Conservation (phyloP, 2,329 filamentous ascomycete genomes). For the Aspergillus tamarii region DNA sequence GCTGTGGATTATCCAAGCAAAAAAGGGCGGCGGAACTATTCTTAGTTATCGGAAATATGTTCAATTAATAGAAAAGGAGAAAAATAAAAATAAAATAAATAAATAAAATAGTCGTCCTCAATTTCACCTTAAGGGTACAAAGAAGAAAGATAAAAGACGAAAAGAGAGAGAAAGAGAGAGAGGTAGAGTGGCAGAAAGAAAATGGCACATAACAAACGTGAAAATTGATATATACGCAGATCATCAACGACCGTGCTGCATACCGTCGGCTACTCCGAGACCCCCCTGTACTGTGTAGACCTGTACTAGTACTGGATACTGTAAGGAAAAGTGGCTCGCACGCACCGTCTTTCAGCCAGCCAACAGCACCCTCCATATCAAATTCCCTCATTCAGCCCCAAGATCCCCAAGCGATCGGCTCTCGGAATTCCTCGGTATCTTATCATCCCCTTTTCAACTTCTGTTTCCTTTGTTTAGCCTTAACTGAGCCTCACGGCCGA, state of each 20-base stretch:
- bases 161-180: too few relatives aligned
- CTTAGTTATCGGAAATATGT: not conserved
- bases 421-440: not conserved
- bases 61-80: not conserved
- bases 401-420: not conserved
- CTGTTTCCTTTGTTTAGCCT: not conserved
- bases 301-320: too few relatives aligned
- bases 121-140: not conserved
- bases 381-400: not conserved
- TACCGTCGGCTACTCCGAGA: slow-evolving; percentile 4
- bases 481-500: not conserved
- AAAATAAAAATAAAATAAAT: not conserved
- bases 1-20: slow-evolving; percentile 3
- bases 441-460: not conserved
- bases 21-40: not conserved
- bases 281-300: not conserved
- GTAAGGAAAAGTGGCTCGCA: not conserved
- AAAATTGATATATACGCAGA: not conserved
- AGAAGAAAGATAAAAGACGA: not conserved
- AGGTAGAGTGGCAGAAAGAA: not conserved
- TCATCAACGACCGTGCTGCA: not conserved
- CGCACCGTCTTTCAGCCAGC: not conserved
- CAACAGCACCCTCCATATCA: not conserved
- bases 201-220: not conserved
- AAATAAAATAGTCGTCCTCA: not conserved